Evolutionary conservation across 2,329 filamentous ascomycete genomes (phyloP), one percentile per base, ranked within the genome.

Genomic region (Knoxdaviesia capensis): DNA sequence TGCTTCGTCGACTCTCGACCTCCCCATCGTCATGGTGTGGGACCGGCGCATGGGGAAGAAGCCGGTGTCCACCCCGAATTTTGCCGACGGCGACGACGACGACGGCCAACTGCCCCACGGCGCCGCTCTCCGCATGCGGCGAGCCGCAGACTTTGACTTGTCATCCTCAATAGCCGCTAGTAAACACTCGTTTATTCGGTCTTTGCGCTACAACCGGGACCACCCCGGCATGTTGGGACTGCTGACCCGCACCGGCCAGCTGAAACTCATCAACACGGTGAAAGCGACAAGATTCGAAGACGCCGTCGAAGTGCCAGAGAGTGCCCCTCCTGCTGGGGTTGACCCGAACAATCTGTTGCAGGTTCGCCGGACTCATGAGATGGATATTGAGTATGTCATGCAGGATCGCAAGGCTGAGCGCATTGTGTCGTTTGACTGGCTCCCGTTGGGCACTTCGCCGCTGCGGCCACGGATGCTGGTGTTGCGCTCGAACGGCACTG

Each of bases 11-110:
- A 78, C 79, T 3, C 62, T 83, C 8, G 80, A 83, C 45, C 77
- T 83, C 40, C 78, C 82, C 1, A 74, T 75, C 6, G 67, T 88
- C 41, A 77, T 80, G 55, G 68, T 88, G 32, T 88, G 82, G 82
- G 82, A 88, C 53, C 73, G 78, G 30, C 75, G 82, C 37, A 70
- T 69, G n/a, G 66, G 64, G 8, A 63, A 62, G 20, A 66, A 69
- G 7, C 58, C 65, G 1, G 56, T 66, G 7, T 67, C 69, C 6
- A 74, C 71, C 7, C 57, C 64, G 8, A 57, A 60, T 9, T 80
- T 79, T 48, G 50, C 66, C 9, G 64, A 73, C 31, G 69, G 73
- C 3, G 59, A 76, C 5, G 73, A 78, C 33, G 61, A 66, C n/a
- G 71, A 76, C 42, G 68, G 71, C 9, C 20, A 20, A 20, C 52